These are phyloP conservation scores for Fomitopsis pinicola DNA, from an alignment of 1,284 basidiomycete species.

Conservation along the genomic window DNA sequence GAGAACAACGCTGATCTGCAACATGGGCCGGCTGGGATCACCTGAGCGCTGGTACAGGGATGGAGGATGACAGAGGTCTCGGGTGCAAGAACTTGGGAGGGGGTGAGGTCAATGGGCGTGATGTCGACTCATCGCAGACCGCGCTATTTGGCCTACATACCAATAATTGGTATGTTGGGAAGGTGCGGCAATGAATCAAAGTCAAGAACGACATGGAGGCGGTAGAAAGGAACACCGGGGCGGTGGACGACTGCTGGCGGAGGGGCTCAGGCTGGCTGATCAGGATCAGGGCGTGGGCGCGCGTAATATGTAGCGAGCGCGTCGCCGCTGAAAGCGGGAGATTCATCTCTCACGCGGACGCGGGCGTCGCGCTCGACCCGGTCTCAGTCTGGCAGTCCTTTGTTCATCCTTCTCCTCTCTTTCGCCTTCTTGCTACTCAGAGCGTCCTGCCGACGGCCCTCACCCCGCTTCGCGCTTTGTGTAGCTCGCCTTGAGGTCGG, in stretches of 20 bases:
- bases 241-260: not conserved
- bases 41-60: too few relatives aligned
- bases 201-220: too few relatives aligned
- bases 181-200: too few relatives aligned
- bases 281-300: not conserved
- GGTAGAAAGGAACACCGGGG: too few relatives aligned
- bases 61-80: too few relatives aligned
- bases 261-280: not conserved
- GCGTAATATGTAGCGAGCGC: not conserved
- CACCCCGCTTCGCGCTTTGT: not conserved
- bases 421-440: not conserved
- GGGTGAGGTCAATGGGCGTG: too few relatives aligned
- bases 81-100: too few relatives aligned
- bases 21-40: too few relatives aligned
- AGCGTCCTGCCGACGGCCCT: not conserved
- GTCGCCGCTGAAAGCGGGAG: not conserved
- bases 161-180: too few relatives aligned
- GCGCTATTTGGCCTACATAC: too few relatives aligned
- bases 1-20: too few relatives aligned
- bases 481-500: not conserved
- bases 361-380: not conserved
- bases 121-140: too few relatives aligned
- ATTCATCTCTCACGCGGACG: slow-evolving; percentile 1
- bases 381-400: not conserved
- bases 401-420: not conserved